Base-by-base conservation (phyloP, 352 stramenopile genomes). In the Globisporangium barbulae region DNA sequence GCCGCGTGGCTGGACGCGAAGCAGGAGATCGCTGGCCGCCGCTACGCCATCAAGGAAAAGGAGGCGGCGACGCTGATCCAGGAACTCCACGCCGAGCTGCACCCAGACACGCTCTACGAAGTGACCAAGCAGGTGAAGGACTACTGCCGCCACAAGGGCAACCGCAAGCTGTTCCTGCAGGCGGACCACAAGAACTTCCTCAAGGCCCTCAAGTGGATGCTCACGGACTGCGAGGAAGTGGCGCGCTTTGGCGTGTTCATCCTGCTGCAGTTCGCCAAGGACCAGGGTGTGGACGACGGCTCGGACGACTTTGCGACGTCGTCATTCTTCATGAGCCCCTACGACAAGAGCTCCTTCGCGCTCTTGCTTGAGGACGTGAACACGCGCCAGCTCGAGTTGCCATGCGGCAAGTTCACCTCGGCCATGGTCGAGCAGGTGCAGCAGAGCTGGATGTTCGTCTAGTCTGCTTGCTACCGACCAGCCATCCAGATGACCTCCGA, bases 191-290 rank as follows among this genome's bases (percentile, higher is more conserved):
- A 74, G 9, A 66, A 68, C 41, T 76, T 92, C 10, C 50, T 86
- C 25, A 68, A 77, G 65, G 76, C 67, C 13, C 70, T 92, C 31
- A 75, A 84, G 65, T 90, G 74, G 83, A 88, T 90, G 78, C 73
- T 90, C 4, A 63, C 61, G 12, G 78, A 88, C 68, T 76, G 61
- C 22, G 79, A 92, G 21, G 72, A 81, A 12, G 56, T 88, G 1
- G 69, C 73, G 44, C 83, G 83, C 21, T 92, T 86, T 44, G 83
- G 72, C 19, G 72, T 82, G 17, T 92, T 92, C 54, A 83, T 89
- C 31, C 61, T 92, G 37, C 59, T 76, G 42, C 79, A 92, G 64
- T 89, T 74, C 22, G 63, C 81, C 22, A 72, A 81, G 22, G 79
- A 89, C 49, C 64, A 80, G 54, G 71, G 64, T 4, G 53, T 60